These are phyloP conservation scores for Aspergillus pseudotamarii DNA, from an alignment of 2,329 filamentous ascomycete genomes.

Conservation along the genomic window DNA sequence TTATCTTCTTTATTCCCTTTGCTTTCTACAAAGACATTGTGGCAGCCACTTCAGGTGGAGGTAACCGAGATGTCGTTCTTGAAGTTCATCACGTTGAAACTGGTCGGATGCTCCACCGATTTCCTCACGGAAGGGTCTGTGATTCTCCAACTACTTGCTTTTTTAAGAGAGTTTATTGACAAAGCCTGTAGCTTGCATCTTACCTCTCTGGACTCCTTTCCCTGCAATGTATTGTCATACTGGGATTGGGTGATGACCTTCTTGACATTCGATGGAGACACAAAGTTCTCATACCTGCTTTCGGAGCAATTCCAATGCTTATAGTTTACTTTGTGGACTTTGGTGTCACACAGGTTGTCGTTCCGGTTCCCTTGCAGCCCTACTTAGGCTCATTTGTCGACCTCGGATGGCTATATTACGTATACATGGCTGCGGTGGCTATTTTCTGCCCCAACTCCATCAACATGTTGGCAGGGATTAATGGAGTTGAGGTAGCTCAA, in stretches of 20 bases:
- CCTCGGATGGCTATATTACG: constrained; percentile 82
- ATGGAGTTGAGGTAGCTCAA: constrained; percentile 95
- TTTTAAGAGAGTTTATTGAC: background rate
- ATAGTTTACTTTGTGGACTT: constrained; percentile 99
- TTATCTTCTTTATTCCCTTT: constrained; percentile 94
- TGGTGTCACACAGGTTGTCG: constrained; percentile 91
- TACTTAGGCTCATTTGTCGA: constrained; percentile 86
- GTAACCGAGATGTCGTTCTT: constrained; percentile 83
- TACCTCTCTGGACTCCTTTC: constrained; percentile 94
- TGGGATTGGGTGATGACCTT: constrained; percentile 92
- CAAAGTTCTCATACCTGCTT: constrained; percentile 96
- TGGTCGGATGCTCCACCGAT: constrained; percentile 84
- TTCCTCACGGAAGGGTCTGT: constrained; percentile 86
- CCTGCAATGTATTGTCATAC: constrained; percentile 83
- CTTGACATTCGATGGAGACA: constrained; percentile 99
- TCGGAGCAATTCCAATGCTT: constrained; percentile 89
- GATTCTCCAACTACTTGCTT: background rate
- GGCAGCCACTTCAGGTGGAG: constrained; percentile 87
- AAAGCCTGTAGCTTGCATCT: constrained; percentile 71
- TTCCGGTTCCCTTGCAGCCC: constrained; percentile 80
- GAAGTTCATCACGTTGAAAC: constrained; percentile 73
- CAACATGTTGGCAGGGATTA: constrained; percentile 99
- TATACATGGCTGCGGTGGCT: constrained; percentile 93
- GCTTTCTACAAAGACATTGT: constrained; percentile 99
- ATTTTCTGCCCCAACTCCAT: constrained; percentile 99